Evolutionary conservation across 2,329 filamentous ascomycete genomes (phyloP).

Genomic region (Aspergillus clavatus): DNA sequence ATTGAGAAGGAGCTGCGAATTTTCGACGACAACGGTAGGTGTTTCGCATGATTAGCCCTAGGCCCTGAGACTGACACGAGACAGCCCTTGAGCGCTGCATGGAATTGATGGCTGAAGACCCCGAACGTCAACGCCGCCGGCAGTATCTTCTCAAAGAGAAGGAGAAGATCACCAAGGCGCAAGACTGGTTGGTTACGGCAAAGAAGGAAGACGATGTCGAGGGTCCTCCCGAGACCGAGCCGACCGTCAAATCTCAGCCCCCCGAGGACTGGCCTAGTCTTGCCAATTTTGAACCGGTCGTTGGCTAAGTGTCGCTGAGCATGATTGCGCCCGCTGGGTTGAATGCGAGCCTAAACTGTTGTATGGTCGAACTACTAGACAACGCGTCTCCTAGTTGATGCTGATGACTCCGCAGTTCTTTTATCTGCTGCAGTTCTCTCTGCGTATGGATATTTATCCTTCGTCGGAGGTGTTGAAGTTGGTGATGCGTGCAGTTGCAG

Average conservation of each 20-base stretch:
- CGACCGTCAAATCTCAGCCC: constrained; percentile 9
- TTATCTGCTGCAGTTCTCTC: too few species aligned
- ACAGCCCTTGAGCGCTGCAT: constrained; percentile 33
- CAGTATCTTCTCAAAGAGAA: constrained; percentile 27
- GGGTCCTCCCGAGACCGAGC: constrained; percentile 1
- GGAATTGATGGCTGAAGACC: constrained; percentile 36
- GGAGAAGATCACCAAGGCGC: constrained; percentile 31
- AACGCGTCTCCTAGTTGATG: not conserved
- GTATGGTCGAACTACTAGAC: not conserved
- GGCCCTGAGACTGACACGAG: not conserved
- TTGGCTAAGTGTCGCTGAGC: not conserved
- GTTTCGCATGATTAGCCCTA: not conserved
- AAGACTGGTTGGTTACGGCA: constrained; percentile 25
- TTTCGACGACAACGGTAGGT: constrained; percentile 28
- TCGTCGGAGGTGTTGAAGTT: too few species aligned
- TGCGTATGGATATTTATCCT: too few species aligned
- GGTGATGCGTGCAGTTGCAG: not conserved
- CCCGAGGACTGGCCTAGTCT: constrained; percentile 5
- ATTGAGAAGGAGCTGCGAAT: constrained; percentile 31
- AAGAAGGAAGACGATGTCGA: constrained; percentile 14
- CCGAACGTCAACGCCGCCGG: constrained; percentile 31
- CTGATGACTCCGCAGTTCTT: not conserved
- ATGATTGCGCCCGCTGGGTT: too few species aligned
- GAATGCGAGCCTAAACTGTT: not conserved
- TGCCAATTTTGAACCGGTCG: not conserved